These are phyloP conservation scores for Hypoxylon rickii DNA, from an alignment of 495 filamentous ascomycete species.

Conservation along the genomic window DNA sequence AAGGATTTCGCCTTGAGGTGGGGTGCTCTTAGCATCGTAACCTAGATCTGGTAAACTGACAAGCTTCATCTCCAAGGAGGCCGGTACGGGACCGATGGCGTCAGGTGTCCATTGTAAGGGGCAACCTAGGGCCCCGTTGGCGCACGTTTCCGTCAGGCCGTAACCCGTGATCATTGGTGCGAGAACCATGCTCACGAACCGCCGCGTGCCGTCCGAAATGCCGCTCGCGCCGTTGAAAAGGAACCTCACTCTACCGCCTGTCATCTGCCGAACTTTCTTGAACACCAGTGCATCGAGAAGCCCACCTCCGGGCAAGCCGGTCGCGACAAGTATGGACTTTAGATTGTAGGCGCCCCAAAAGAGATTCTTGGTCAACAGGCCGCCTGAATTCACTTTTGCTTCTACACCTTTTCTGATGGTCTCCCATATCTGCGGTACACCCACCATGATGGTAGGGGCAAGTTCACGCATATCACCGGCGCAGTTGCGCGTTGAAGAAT, in stretches of 20 bases:
- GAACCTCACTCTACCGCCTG: slow-evolving; percentile 71
- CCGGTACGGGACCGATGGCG: slow-evolving; percentile 73
- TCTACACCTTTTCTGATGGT: slow-evolving; percentile 79
- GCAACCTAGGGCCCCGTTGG: slow-evolving; percentile 67
- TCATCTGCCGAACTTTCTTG: slow-evolving; percentile 69
- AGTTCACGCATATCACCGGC: slow-evolving; percentile 75
- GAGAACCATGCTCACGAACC: slow-evolving; percentile 78
- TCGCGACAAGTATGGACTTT: slow-evolving; percentile 62
- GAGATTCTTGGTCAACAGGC: slow-evolving; percentile 36
- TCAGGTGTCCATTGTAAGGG: slow-evolving; percentile 68
- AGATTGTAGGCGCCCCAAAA: slow-evolving; percentile 52
- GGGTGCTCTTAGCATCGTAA: slow-evolving; percentile 74
- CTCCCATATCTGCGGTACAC: slow-evolving; percentile 82
- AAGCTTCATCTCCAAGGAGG: slow-evolving; percentile 72
- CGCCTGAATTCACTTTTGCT: slow-evolving; percentile 60
- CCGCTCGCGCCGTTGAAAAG: slow-evolving; percentile 87
- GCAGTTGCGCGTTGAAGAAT: slow-evolving; percentile 56
- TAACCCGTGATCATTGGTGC: slow-evolving; percentile 82
- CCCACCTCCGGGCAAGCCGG: slow-evolving; percentile 67
- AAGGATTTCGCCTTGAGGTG: slow-evolving; percentile 85
- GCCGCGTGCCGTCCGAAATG: slow-evolving; percentile 73
- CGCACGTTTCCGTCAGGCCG: slow-evolving; percentile 87
- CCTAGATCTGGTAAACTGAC: slow-evolving; percentile 83
- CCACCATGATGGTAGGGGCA: slow-evolving; percentile 78
- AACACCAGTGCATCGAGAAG: slow-evolving; percentile 81